Evolutionary conservation across 2,329 filamentous ascomycete species (phyloP), one percentile per base, ranked within the genome.

Genomic region (Mariannaea elegans): DNA sequence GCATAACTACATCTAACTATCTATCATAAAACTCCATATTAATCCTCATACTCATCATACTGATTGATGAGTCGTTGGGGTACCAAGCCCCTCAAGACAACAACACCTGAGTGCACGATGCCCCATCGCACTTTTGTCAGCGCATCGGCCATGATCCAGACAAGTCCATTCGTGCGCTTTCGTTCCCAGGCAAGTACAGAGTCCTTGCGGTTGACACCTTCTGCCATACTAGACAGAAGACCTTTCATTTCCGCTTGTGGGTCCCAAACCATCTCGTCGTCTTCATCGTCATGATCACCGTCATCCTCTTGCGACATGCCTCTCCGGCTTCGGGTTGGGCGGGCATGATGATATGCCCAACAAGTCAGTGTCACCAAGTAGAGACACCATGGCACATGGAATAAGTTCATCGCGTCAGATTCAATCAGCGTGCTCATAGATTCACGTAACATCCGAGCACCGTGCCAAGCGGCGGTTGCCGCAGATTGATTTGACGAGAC

Each of bases 361-460:
- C 82, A 81, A 0, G 83, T 83, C 38, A 88, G 66, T 0, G 85
- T 86, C 0, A 84, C 84, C 1, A 89, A 74, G 64, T 88, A 88
- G 12, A 88, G 68, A 61, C 83, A 85, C 87, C 86, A 89, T 0
- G 85, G 84, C 16, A 87, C 84, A 65, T 88, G 85, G 67, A 88
- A 88, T 0, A 84, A 73, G 41, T 84, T 81, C 39, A 80, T 81
- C 2, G 81, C 78, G 18, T 84, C 82, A 57, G 80, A 82, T 32
- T 84, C 80, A 12, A 82, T 77, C 2, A 87, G 72, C 23, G 80
- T 78, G 31, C 78, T 73, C 8, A 82, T 77, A 0, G 82, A 81
- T 23, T 84, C 81, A 12, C 78, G 76, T 1, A 88, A 71, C 12
- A 88, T 74, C 2, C 73, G 73, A 0, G 85, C 83, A 0, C 85